Conservation (phyloP, 305 asterid species). For the Rubia peregrina region DNA sequence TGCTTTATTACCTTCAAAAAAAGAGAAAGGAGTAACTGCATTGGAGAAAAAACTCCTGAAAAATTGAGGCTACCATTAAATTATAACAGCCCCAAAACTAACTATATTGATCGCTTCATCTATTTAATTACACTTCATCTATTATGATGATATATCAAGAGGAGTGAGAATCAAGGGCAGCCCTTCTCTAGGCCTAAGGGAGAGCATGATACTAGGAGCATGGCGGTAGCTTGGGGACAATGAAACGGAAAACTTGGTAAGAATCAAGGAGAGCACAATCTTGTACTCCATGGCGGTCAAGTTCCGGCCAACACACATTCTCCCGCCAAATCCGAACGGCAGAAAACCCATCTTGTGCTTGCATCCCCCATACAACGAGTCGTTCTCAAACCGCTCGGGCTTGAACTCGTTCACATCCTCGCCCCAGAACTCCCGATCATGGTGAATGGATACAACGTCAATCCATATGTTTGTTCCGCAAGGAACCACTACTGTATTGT, state of each 20-base stretch:
- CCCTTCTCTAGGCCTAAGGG: slow-evolving; percentile 74
- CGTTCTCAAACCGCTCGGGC: slow-evolving; percentile 59
- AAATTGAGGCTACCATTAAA: neutral
- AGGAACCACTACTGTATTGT: slow-evolving; percentile 42
- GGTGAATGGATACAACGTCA: slow-evolving; percentile 80
- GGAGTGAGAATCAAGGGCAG: slow-evolving; percentile 54
- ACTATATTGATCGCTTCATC: neutral
- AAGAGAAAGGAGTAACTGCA: no score
- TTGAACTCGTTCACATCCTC: slow-evolving; percentile 66
- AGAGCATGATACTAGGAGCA: slow-evolving; percentile 54
- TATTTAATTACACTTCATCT: neutral
- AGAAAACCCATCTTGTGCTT: slow-evolving; percentile 79
- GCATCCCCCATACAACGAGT: slow-evolving; percentile 45
- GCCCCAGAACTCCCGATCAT: slow-evolving; percentile 64
- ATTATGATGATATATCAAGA: slow-evolving; percentile 9
- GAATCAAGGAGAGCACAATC: slow-evolving; percentile 45
- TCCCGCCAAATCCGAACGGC: slow-evolving; percentile 91
- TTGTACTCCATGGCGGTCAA: slow-evolving; percentile 66
- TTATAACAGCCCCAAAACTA: neutral
- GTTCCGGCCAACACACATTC: slow-evolving; percentile 82
- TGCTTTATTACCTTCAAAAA: no score
- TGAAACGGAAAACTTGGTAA: slow-evolving; percentile 54
- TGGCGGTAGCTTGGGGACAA: slow-evolving; percentile 63
- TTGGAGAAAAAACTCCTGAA: neutral
- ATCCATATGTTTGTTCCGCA: slow-evolving; percentile 85